These are phyloP conservation scores for Candida cerambycidarum DNA, from an alignment of 805 yeast species.

Conservation along the genomic window DNA sequence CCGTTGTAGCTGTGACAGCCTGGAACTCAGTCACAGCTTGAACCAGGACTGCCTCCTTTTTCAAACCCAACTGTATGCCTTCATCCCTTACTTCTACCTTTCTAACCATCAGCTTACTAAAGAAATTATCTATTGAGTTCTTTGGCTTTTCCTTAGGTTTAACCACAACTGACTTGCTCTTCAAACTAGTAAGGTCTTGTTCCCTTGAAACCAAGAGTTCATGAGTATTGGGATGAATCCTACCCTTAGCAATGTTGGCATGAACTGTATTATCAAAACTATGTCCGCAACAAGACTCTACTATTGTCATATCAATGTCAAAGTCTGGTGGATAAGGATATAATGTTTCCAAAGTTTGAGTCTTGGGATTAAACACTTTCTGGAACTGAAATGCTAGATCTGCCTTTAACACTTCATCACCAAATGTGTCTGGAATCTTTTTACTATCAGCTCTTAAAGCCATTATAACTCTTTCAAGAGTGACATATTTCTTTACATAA, in stretches of 20 bases:
- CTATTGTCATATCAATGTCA: slow-evolving; percentile 41
- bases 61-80: too few relatives aligned
- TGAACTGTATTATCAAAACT: slow-evolving; percentile 47
- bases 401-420: slow-evolving; percentile 63
- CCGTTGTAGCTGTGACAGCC: too few relatives aligned
- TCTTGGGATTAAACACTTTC: slow-evolving; percentile 75
- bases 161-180: slow-evolving; percentile 17
- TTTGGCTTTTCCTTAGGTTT: slow-evolving; percentile 3
- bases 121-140: slow-evolving; percentile 12
- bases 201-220: slow-evolving; percentile 49
- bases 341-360: slow-evolving; percentile 52
- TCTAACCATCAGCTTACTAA: too few relatives aligned
- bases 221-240: slow-evolving; percentile 63
- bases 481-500: slow-evolving; percentile 50
- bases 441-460: slow-evolving; percentile 64
- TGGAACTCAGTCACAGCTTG: too few relatives aligned
- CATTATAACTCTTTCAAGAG: slow-evolving; percentile 55
- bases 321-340: slow-evolving; percentile 51
- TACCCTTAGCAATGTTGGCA: slow-evolving; percentile 59
- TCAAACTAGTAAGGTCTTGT: slow-evolving; percentile 24
- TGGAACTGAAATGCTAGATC: slow-evolving; percentile 79
- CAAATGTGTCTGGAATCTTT: slow-evolving; percentile 56
- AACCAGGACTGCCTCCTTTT: too few relatives aligned
- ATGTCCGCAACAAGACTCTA: slow-evolving; percentile 47
- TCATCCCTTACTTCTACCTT: too few relatives aligned